Evolutionary conservation across 331 rosid species (phyloP).

Genomic region (Cydonia oblonga): DNA sequence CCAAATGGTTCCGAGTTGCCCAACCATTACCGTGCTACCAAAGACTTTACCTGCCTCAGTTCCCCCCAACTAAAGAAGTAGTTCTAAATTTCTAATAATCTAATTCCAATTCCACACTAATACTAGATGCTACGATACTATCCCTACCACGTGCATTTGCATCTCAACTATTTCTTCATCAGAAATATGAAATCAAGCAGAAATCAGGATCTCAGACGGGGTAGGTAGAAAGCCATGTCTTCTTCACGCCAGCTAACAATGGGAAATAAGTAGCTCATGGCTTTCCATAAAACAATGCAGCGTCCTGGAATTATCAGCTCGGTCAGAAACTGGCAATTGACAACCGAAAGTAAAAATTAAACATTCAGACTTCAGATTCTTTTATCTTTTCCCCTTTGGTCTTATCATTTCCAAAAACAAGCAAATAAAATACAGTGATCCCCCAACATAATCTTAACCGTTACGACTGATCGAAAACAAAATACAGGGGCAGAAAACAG

Average conservation of each 20-base stretch:
- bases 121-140: neutral
- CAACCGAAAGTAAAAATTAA: neutral
- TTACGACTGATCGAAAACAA: neutral
- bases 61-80: constrained; percentile 3
- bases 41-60: neutral
- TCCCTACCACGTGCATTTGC: neutral
- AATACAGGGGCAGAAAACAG: neutral
- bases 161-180: neutral
- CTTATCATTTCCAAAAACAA: neutral
- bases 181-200: neutral
- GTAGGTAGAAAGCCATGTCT: neutral
- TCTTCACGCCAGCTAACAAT: neutral
- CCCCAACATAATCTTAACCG: neutral
- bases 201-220: neutral
- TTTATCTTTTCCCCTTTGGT: neutral
- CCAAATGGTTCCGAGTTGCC: constrained; percentile 2
- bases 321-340: constrained; percentile 7
- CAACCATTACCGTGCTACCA: neutral
- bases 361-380: constrained; percentile 5
- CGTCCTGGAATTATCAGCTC: constrained; percentile 17
- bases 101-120: neutral
- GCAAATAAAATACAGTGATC: neutral
- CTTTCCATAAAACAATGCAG: constrained; percentile 7
- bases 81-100: neutral
- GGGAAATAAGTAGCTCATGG: neutral